Evolutionary conservation across 768 basidiomycete species (phyloP).

Genomic region (Agaricus sinodeliciosus): DNA sequence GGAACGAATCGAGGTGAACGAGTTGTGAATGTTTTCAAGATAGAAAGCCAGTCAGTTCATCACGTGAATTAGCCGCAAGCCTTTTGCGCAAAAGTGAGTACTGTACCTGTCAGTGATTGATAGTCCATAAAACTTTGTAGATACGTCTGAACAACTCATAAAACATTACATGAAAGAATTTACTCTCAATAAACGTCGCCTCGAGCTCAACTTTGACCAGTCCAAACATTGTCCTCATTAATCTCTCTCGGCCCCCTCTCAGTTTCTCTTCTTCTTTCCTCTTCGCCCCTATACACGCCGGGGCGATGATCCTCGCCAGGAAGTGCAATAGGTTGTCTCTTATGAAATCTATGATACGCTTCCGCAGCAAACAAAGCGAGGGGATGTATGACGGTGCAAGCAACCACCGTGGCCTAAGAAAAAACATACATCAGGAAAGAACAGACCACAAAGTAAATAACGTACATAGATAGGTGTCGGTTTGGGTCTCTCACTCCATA

Average conservation of each 20-base stretch:
- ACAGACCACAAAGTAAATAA: slow-evolving; percentile 6
- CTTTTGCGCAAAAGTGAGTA: no score
- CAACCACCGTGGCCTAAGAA: slow-evolving; percentile 47
- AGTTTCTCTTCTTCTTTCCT: slow-evolving; percentile 5
- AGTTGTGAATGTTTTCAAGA: no score
- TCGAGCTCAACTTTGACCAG: background rate
- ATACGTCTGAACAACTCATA: no score
- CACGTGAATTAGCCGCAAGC: no score
- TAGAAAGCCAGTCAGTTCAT: no score
- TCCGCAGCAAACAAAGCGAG: slow-evolving; percentile 43
- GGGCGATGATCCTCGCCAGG: slow-evolving; percentile 20
- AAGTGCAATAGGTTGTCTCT: slow-evolving; percentile 15
- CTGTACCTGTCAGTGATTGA: no score
- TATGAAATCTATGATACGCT: slow-evolving; percentile 30
- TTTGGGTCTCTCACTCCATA: slow-evolving; percentile 58
- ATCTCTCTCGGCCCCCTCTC: slow-evolving; percentile 32
- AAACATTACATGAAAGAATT: no score
- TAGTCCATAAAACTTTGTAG: no score
- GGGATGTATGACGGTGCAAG: slow-evolving; percentile 65
- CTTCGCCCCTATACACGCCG: slow-evolving; percentile 12
- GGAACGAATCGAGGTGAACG: no score
- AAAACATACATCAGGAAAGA: background rate
- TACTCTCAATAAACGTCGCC: no score
- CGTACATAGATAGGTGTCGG: slow-evolving; percentile 59
- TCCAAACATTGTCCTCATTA: slow-evolving; percentile 27